A percentile compares a stretch with the other conserved stretches of the same genome.
These are phyloP conservation scores for Neocucurbitaria cava DNA, from an alignment of 2,329 filamentous ascomycete genomes.

Conservation along the genomic window DNA sequence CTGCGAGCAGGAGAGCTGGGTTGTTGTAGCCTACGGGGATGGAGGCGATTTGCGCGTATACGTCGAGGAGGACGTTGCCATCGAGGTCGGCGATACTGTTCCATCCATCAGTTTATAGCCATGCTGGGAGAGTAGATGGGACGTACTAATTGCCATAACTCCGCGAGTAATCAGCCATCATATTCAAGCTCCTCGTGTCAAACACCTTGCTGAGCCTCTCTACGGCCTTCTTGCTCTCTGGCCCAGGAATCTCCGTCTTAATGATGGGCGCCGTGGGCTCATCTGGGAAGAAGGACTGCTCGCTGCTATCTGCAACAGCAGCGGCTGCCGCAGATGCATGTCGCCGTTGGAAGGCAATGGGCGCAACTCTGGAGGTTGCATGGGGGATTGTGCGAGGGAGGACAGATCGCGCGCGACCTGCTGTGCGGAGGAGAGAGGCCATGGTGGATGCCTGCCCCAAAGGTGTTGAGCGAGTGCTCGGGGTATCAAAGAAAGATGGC, in stretches of 20 bases:
- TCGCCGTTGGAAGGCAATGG: constrained; percentile 31
- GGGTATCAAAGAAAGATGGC: not conserved
- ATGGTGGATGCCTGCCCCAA: constrained; percentile 29
- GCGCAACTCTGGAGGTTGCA: constrained; percentile 17
- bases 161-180: constrained; percentile 49
- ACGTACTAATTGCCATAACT: constrained; percentile 73
- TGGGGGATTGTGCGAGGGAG: constrained; percentile 24
- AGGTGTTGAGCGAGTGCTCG: not conserved
- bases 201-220: constrained; percentile 79
- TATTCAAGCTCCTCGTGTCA: constrained; percentile 83
- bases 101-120: constrained; percentile 9
- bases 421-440: constrained; percentile 42
- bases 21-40: constrained; percentile 96
- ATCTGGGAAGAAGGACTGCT: constrained; percentile 63
- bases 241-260: constrained; percentile 73
- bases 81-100: constrained; percentile 69
- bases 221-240: constrained; percentile 72
- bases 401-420: constrained; percentile 26
- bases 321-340: constrained; percentile 43
- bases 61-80: constrained; percentile 75
- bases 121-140: too few relatives aligned
- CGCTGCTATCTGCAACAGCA: constrained; percentile 42
- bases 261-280: constrained; percentile 65
- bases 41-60: constrained; percentile 90
- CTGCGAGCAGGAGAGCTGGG: constrained; percentile 72